These are phyloP conservation scores for Centaurea solstitialis DNA, from an alignment of 129 eudicot genomes.

Conservation along the genomic window DNA sequence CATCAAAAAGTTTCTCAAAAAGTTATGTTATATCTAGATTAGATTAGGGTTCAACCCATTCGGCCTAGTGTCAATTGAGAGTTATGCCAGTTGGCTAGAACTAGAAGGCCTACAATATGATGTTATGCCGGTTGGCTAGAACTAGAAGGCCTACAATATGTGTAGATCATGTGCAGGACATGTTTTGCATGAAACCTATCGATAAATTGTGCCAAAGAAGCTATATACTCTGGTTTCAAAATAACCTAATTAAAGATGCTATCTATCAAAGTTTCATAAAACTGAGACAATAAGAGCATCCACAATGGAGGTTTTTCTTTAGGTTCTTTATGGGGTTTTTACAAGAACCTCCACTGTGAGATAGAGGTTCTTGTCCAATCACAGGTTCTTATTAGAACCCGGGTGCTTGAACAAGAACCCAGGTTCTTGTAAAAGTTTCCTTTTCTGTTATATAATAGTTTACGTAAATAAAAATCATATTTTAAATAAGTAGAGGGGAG, in stretches of 20 bases:
- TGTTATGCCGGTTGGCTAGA: neutral
- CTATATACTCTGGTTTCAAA: neutral
- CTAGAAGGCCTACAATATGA: neutral
- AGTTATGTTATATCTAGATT: neutral
- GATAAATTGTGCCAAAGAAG: neutral
- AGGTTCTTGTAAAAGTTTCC: too few relatives aligned
- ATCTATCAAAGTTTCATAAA: neutral
- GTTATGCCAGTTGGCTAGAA: neutral
- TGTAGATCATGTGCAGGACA: neutral
- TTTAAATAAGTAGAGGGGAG: too few relatives aligned
- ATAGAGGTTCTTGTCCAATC: too few relatives aligned
- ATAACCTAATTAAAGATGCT: neutral
- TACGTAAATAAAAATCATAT: too few relatives aligned
- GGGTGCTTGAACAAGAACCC: too few relatives aligned
- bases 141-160: neutral
- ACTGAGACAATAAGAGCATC: conserved; percentile 9
- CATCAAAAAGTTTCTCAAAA: neutral
- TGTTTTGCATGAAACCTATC: neutral
- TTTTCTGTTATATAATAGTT: too few relatives aligned
- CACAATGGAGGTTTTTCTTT: too few relatives aligned
- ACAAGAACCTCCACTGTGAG: too few relatives aligned
- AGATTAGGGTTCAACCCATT: neutral
- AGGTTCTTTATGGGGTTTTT: too few relatives aligned
- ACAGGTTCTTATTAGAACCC: too few relatives aligned
- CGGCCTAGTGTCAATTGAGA: neutral